Base-by-base conservation (phyloP, 2,329 filamentous ascomycete genomes). In the Fusarium brevicatenulatum region DNA sequence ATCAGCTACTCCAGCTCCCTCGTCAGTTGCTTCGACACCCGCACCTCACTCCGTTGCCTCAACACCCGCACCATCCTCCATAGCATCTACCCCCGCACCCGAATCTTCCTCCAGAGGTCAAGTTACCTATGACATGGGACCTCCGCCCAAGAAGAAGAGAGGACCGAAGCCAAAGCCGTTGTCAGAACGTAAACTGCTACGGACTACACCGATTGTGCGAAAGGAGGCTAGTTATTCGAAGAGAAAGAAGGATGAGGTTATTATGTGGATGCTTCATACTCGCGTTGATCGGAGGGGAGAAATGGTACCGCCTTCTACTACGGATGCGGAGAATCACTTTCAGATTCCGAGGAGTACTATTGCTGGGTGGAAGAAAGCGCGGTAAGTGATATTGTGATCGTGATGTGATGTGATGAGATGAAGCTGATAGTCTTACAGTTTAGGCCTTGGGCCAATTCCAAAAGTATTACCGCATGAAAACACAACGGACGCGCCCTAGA, bases 291-390 rank as follows among this genome's bases (percentile, higher is more conserved):
- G 67, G 12, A 39, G 39, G 21, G 53, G 47, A 12, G 42, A 70
- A 21, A 54, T 54, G 42, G 66, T 54, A 15, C 66, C 59, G 53
- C 67, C 66, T 44, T 55, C 59, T 23, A 43, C 43, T 1, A 30
- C 18, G 4, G 67, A 70, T 40, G 67, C 67, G 18, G 67, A 60
- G 43, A 55, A 65, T 7, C 42, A 70, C 18, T 70, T 70, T 11
- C 39, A 55, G 37, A 70, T 70, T 12, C 67, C 66, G 12, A 40
- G 66, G 47, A 70, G 67, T 10, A 70, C 67, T 23, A 70, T 70
- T 23, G 47, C 67, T 21, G 32, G 43, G 11, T 70, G 66, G 67
- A 70, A 70, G 36, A 68, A 30, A 34, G 8, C 21, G 3, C 28
- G 39, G 57, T 52, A 46, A 28, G 64, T 52, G 30, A 32, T 7